Conservation (phyloP, 441 rosid species). For the Pelargonium exstipulatum region DNA sequence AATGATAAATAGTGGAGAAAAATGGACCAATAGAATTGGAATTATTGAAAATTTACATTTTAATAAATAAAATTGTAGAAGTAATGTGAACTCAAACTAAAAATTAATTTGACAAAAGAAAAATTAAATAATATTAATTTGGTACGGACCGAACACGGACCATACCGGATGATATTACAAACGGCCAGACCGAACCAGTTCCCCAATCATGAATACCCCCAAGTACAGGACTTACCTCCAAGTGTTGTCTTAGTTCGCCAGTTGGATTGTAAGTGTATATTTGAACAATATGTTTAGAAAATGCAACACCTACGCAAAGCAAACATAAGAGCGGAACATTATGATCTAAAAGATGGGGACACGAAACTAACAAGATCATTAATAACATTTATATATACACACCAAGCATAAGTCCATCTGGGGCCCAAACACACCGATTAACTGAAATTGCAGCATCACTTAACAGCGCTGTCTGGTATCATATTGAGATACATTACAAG, state of each 20-base stretch:
- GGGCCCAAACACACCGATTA: slow-evolving; percentile 80
- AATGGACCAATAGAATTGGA: slow-evolving; percentile 12
- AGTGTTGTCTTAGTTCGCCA: slow-evolving; percentile 53
- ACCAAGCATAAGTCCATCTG: slow-evolving; percentile 80
- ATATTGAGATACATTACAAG: slow-evolving; percentile 15
- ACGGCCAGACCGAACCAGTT: too few species aligned
- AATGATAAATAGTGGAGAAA: slow-evolving; percentile 15
- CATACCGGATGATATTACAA: too few species aligned
- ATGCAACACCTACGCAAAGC: slow-evolving; percentile 57
- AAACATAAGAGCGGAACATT: slow-evolving; percentile 6
- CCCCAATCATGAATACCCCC: too few species aligned
- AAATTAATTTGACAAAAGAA: too few species aligned
- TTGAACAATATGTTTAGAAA: slow-evolving; percentile 74
- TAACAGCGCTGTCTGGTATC: slow-evolving; percentile 46
- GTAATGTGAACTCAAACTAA: too few species aligned
- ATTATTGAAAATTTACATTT: too few species aligned
- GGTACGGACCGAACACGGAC: too few species aligned
- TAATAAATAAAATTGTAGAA: too few species aligned
- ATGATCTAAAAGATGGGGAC: slow-evolving; percentile 11
- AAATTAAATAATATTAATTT: too few species aligned
- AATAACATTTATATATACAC: slow-evolving; percentile 12
- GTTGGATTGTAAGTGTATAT: slow-evolving; percentile 57
- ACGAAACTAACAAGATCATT: neutral
- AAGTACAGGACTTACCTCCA: slow-evolving; percentile 53
- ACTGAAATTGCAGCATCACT: slow-evolving; percentile 53